phyloP scores from a whole-genome alignment of 352 stramenopile species.

The Globisporangium emineosum region DNA sequence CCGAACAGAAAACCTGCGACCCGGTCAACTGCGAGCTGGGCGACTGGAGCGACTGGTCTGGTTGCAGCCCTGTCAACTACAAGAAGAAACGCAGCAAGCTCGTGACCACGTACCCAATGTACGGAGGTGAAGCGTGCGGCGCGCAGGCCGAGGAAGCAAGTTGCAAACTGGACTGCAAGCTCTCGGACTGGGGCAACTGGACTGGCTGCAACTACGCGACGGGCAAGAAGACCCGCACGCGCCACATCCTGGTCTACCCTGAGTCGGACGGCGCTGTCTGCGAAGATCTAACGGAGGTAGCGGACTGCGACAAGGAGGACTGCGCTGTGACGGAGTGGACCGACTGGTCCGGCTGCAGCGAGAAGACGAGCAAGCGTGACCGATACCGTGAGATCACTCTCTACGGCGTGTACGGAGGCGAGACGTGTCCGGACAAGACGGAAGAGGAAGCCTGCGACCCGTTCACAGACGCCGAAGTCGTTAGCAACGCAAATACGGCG shows the following conservation, averaged over 20 bases:
- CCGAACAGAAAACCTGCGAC: slow-evolving; percentile 26
- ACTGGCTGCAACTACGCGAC: slow-evolving; percentile 45
- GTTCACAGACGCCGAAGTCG: slow-evolving; percentile 12
- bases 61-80: slow-evolving; percentile 30
- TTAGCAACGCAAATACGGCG: background rate
- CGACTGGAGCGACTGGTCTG: slow-evolving; percentile 49
- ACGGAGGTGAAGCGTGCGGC: slow-evolving; percentile 29
- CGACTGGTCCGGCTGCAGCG: slow-evolving; percentile 47
- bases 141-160: slow-evolving; percentile 18
- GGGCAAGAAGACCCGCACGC: slow-evolving; percentile 36
- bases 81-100: slow-evolving; percentile 29
- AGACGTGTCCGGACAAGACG: slow-evolving; percentile 22
- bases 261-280: slow-evolving; percentile 26
- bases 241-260: slow-evolving; percentile 32
- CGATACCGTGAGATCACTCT: slow-evolving; percentile 30
- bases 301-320: slow-evolving; percentile 37
- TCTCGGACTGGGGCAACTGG: slow-evolving; percentile 45
- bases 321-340: slow-evolving; percentile 44
- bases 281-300: slow-evolving; percentile 20
- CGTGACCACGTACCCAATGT: slow-evolving; percentile 30
- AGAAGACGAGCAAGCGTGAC: slow-evolving; percentile 35
- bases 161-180: slow-evolving; percentile 49
- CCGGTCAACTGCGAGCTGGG: slow-evolving; percentile 42
- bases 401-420: slow-evolving; percentile 32
- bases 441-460: slow-evolving; percentile 31